phyloP scores from a whole-genome alignment of 352 stramenopile species.

The Globisporangium acanthophoron region DNA sequence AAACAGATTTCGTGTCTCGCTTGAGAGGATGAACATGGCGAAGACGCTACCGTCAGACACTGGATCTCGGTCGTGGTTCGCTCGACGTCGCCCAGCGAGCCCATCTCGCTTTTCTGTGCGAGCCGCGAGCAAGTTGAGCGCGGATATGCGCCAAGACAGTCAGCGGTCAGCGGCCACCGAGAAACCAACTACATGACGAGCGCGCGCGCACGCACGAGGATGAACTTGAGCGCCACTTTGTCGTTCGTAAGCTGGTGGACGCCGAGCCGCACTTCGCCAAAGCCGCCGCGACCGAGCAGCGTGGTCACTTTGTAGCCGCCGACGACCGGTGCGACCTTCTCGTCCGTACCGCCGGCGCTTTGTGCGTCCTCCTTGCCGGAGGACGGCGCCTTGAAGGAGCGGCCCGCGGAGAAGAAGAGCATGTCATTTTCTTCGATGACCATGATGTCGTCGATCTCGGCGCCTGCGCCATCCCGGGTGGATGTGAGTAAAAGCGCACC shows the following conservation, averaged over 20 bases:
- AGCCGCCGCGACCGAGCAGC: constrained; percentile 71
- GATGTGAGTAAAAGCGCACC: background rate
- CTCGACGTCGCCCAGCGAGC: constrained; percentile 82
- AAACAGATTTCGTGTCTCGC: background rate
- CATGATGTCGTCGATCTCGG: constrained; percentile 88
- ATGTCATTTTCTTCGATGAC: constrained; percentile 89
- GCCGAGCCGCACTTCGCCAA: constrained; percentile 73
- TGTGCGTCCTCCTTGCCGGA: constrained; percentile 38
- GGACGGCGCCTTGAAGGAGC: constrained; percentile 69
- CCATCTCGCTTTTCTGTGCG: constrained; percentile 78
- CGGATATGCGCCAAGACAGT: background rate
- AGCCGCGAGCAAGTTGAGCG: too few species aligned
- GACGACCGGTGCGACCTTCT: constrained; percentile 67
- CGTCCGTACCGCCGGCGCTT: constrained; percentile 22
- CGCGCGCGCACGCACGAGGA: constrained; percentile 31
- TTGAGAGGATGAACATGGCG: background rate
- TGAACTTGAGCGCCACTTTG: constrained; percentile 86
- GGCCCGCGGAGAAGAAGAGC: constrained; percentile 82
- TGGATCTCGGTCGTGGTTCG: constrained; percentile 85
- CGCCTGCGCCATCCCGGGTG: constrained; percentile 19
- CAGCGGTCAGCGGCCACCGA: background rate
- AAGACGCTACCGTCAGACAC: constrained; percentile 54
- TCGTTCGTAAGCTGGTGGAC: constrained; percentile 83
- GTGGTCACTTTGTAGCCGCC: constrained; percentile 78
- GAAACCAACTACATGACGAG: background rate